A percentile compares a stretch with the other conserved stretches of the same genome.
Evolutionary conservation across 495 filamentous ascomycete genomes (phyloP).

Genomic region (Staphylotrichum longicolle): DNA sequence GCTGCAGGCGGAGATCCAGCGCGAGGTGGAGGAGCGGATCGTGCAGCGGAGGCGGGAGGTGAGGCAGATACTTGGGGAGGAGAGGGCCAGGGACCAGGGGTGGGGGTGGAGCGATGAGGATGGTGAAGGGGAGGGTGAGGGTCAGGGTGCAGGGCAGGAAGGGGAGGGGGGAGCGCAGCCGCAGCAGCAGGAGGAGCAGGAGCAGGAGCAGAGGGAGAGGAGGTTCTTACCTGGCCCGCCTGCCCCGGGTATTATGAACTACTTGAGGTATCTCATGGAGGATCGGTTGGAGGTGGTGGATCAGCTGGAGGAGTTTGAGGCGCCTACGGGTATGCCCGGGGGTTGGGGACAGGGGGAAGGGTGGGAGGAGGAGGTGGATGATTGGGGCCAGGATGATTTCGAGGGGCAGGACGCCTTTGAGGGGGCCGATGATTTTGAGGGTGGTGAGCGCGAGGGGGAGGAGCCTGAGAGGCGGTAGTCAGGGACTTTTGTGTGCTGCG

Average conservation of each 20-base stretch:
- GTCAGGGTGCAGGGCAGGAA: not conserved
- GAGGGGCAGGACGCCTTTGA: constrained; percentile 20
- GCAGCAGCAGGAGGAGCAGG: not conserved
- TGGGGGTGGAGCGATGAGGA: not conserved
- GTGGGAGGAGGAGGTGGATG: constrained; percentile 11
- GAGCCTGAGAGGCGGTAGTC: not conserved
- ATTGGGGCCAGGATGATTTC: not conserved
- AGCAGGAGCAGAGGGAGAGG: not conserved
- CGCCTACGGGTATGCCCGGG: constrained; percentile 8
- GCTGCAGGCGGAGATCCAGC: constrained; percentile 4
- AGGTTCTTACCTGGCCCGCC: not conserved
- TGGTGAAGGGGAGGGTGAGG: not conserved
- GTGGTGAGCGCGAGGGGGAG: constrained; percentile 5
- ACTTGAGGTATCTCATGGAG: not conserved
- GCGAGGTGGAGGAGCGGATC: not conserved
- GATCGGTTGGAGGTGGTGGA: not conserved
- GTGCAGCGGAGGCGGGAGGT: not conserved
- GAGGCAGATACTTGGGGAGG: not conserved
- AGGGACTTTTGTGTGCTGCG: not conserved
- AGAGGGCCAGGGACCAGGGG: not conserved
- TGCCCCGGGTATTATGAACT: constrained; percentile 11
- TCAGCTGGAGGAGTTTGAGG: constrained; percentile 6
- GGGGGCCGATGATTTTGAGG: constrained; percentile 23
- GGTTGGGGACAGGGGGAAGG: constrained; percentile 17
- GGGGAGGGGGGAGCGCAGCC: no score